A percentile compares a stretch with the other conserved stretches of the same genome.
Evolutionary conservation across 2,329 filamentous ascomycete genomes (phyloP).

Genomic region (Laburnicola sp.): DNA sequence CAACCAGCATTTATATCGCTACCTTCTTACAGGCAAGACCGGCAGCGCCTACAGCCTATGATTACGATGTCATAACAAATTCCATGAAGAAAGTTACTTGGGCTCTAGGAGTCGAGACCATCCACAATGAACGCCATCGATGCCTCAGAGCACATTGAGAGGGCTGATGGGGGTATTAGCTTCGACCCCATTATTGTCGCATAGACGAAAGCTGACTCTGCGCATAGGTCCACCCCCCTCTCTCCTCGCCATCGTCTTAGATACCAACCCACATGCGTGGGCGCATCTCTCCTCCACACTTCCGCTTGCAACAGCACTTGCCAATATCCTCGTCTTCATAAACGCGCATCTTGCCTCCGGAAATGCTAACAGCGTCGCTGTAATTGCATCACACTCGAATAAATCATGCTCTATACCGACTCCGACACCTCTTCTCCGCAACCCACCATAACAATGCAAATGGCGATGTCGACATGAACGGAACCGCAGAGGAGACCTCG

Average conservation of each 20-base stretch:
- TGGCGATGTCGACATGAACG: slow-evolving; percentile 33
- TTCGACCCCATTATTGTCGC: neutral
- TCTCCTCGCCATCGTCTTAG: slow-evolving; percentile 85
- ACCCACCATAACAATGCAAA: slow-evolving; percentile 25
- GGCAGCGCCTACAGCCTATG: neutral
- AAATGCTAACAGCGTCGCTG: slow-evolving; percentile 87
- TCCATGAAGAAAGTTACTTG: neutral
- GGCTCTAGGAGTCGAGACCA: neutral
- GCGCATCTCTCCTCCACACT: slow-evolving; percentile 73
- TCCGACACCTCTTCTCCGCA: slow-evolving; percentile 32
- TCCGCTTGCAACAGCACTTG: slow-evolving; percentile 79
- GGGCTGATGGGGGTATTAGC: slow-evolving; percentile 38
- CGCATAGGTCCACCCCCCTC: slow-evolving; percentile 67
- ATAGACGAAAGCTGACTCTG: slow-evolving; percentile 12
- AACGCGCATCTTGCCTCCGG: slow-evolving; percentile 95
- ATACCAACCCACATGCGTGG: slow-evolving; percentile 97
- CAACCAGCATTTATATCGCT: neutral
- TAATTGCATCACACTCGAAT: slow-evolving; percentile 86
- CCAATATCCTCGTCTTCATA: slow-evolving; percentile 91
- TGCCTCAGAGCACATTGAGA: slow-evolving; percentile 54
- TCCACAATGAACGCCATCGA: slow-evolving; percentile 66
- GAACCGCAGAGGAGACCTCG: slow-evolving; percentile 21
- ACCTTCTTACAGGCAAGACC: neutral
- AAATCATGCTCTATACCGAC: slow-evolving; percentile 83
- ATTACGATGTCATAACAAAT: neutral